Evolutionary conservation across 352 stramenopile species (phyloP), one percentile per base, ranked within the genome.

Genomic region (Globisporangium emineosum): DNA sequence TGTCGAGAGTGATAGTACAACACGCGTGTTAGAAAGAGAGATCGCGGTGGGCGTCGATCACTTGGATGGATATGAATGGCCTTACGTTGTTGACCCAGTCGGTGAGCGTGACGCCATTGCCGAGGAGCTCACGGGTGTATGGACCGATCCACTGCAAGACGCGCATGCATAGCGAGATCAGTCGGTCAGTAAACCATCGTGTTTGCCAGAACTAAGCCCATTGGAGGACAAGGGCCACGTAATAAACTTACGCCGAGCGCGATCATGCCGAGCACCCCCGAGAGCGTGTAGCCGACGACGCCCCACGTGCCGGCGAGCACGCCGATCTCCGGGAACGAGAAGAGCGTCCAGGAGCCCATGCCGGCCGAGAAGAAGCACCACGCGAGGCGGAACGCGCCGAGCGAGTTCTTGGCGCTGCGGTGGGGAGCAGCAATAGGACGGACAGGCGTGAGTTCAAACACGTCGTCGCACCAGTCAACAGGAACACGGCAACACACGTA

Each of bases 291-390:
- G 42, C 84, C 84, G 45, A 93, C 88, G 56, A 93, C 70, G 45
- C 82, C 82, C 84, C 82, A 93, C 13, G 82, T 79, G 19, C 84
- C 80, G 17, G 81, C 84, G 54, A 81, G 51, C 42, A 91, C 83
- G 19, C 82, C 84, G 69, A 91, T 91, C 63, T 90, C 69, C 8
- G 84, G 84, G 72, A 86, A 93, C 40, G 82, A 81, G 57, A 83
- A 93, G 29, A 93, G 72, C 25, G 84, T 87, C 72, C 82, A 90
- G 12, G 82, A 89, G 61, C 84, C 84, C 69, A 90, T 90, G 53
- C 80, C 79, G 21, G 84, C 79, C 12, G 84, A 79, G 67, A 93
- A 93, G 57, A 93, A 83, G 64, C 84, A 90, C 80, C 80, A 93
- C n/a, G 73, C 84, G 15, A 91, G 72, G 25, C 75, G 76, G 42